Conservation (phyloP, 176 grass and related monocot genomes). For the Chrysopogon serrulatus region DNA sequence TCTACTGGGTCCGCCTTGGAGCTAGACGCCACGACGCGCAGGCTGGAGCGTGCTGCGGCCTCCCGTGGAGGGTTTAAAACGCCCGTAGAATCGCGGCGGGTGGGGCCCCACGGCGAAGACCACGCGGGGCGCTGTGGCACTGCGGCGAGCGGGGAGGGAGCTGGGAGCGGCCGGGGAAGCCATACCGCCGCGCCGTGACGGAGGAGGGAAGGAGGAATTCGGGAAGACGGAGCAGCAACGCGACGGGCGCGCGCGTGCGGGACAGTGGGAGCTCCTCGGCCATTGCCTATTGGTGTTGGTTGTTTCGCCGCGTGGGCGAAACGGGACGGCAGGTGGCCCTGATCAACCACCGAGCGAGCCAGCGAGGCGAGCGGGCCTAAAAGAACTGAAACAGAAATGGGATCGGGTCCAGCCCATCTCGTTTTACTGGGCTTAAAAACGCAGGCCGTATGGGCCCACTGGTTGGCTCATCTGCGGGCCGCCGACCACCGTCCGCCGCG, state of each 20-base stretch:
- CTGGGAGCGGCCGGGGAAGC: conserved; percentile 17
- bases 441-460: neutral
- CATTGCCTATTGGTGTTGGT: neutral
- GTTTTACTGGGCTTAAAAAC: neutral
- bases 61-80: neutral
- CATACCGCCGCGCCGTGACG: conserved; percentile 2
- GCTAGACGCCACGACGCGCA: conserved; percentile 41
- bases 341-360: too few species aligned
- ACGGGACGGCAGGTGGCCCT: conserved; percentile 12
- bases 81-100: neutral
- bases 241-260: neutral
- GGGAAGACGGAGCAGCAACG: neutral
- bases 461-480: neutral
- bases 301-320: conserved; percentile 44
- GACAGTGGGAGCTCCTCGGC: neutral
- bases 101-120: neutral
- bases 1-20: conserved; percentile 37
- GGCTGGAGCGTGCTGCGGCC: neutral
- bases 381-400: neutral
- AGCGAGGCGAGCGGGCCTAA: too few species aligned
- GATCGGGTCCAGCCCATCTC: neutral
- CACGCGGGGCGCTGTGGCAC: neutral
- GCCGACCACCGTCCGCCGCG: neutral
- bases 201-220: neutral
- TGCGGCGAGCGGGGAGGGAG: conserved; percentile 3